These are phyloP conservation scores for Nakazawaea holstii DNA, from an alignment of 805 yeast species.

Conservation along the genomic window DNA sequence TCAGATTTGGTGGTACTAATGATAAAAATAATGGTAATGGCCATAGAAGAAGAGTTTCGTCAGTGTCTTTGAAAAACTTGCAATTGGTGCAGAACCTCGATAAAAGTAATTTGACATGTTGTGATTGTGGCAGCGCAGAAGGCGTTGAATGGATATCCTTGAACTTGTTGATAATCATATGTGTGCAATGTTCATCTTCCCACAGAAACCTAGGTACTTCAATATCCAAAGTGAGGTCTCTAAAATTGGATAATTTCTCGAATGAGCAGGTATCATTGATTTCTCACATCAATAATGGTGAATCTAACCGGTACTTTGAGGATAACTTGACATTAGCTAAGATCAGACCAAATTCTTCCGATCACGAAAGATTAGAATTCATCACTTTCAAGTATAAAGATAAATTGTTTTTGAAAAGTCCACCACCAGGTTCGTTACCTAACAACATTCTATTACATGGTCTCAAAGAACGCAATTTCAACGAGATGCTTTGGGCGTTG, in stretches of 20 bases:
- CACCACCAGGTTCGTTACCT: constrained; percentile 11
- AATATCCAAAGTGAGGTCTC: constrained; percentile 70
- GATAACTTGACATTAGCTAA: constrained; percentile 18
- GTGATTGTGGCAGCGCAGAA: constrained; percentile 67
- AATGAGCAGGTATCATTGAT: constrained; percentile 56
- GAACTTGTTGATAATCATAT: constrained; percentile 63
- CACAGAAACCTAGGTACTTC: constrained; percentile 85
- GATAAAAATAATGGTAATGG: not conserved
- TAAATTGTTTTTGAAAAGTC: constrained; percentile 35
- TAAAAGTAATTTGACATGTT: constrained; percentile 60
- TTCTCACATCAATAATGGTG: constrained; percentile 43
- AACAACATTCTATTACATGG: constrained; percentile 43
- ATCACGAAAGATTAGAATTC: constrained; percentile 48
- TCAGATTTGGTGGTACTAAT: constrained; percentile 14
- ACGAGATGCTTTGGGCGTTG: constrained; percentile 35
- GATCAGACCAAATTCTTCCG: constrained; percentile 29
- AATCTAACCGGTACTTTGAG: constrained; percentile 61
- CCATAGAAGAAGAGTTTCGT: constrained; percentile 26
- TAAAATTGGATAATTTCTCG: constrained; percentile 67
- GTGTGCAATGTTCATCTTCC: constrained; percentile 84
- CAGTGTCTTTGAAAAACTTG: constrained; percentile 27
- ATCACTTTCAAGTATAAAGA: constrained; percentile 61
- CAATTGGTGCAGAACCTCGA: constrained; percentile 36
- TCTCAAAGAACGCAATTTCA: constrained; percentile 43
- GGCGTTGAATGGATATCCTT: constrained; percentile 86